phyloP scores from a whole-genome alignment of 352 stramenopile species.

The Globisporangium acanthophoron region DNA sequence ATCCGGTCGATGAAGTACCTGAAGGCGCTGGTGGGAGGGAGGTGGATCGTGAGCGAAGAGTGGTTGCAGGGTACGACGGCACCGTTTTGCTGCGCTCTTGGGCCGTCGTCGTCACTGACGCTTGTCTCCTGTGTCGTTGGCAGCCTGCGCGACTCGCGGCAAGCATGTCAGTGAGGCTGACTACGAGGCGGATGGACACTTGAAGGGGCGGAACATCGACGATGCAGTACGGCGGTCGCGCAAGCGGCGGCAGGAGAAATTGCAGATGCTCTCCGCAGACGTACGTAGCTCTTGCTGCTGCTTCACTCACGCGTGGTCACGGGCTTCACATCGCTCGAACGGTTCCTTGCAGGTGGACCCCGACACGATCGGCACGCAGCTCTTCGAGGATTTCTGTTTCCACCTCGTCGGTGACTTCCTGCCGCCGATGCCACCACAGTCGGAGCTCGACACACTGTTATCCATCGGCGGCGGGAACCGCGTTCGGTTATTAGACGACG shows the following conservation, averaged over 20 bases:
- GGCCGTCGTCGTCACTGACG: background rate
- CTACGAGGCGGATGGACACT: slow-evolving; percentile 57
- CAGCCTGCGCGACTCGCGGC: slow-evolving; percentile 34
- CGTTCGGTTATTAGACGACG: slow-evolving; percentile 46
- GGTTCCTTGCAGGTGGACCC: slow-evolving; percentile 16
- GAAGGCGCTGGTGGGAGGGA: slow-evolving; percentile 67
- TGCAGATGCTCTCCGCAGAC: slow-evolving; percentile 15
- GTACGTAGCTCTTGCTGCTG: slow-evolving; percentile 1
- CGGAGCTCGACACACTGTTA: slow-evolving; percentile 65
- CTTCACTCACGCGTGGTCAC: background rate
- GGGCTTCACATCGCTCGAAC: background rate
- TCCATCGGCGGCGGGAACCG: slow-evolving; percentile 56
- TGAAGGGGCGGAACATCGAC: slow-evolving; percentile 43
- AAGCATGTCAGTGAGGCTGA: slow-evolving; percentile 37
- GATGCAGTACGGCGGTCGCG: slow-evolving; percentile 50
- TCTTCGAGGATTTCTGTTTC: slow-evolving; percentile 71
- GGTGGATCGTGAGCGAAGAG: slow-evolving; percentile 81
- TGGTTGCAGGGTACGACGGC: slow-evolving; percentile 60
- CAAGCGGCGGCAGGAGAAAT: slow-evolving; percentile 31
- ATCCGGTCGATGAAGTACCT: slow-evolving; percentile 85
- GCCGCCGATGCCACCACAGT: slow-evolving; percentile 60
- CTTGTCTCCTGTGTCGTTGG: slow-evolving; percentile 5
- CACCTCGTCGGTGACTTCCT: slow-evolving; percentile 74
- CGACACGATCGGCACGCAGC: slow-evolving; percentile 43
- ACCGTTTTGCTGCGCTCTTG: slow-evolving; percentile 2